Percentiles rank a stretch among this genome's conserved stretches.
phyloP scores from a whole-genome alignment of 1,284 basidiomycete species.

The Heterobasidion irregulare region DNA sequence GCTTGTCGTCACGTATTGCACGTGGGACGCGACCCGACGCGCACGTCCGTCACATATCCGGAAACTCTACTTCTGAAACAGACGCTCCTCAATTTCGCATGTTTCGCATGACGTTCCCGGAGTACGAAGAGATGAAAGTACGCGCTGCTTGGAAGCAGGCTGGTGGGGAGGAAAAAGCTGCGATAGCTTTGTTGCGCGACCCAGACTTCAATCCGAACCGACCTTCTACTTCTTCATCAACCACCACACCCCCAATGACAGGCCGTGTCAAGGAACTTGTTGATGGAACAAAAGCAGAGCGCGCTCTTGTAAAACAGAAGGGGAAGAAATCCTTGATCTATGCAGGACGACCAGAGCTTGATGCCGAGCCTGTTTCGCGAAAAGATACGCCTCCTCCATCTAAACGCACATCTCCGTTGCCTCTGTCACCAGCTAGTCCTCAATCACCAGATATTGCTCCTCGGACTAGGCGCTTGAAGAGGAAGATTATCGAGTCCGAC shows the following conservation, averaged over 20 bases:
- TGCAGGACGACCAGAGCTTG: conserved; percentile 48
- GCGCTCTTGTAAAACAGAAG: conserved; percentile 56
- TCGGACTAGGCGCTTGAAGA: conserved; percentile 39
- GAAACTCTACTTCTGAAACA: conserved; percentile 13
- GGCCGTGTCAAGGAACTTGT: conserved; percentile 64
- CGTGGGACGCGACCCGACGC: conserved; percentile 29
- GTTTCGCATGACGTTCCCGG: conserved; percentile 31
- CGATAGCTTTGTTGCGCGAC: conserved; percentile 50
- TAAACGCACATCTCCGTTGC: conserved; percentile 7
- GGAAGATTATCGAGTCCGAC: conserved; percentile 59
- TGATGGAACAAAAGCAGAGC: conserved; percentile 55
- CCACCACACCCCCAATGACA: conserved; percentile 12
- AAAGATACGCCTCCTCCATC: conserved; percentile 14
- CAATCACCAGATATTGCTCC: conserved; percentile 31
- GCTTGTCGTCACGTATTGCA: conserved; percentile 43
- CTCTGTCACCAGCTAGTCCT: conserved; percentile 32
- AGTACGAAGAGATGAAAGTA: conserved; percentile 55
- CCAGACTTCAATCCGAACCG: conserved; percentile 35
- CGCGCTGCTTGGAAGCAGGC: conserved; percentile 59
- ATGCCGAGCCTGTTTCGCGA: conserved; percentile 17
- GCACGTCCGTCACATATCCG: conserved; percentile 2
- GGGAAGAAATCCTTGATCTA: conserved; percentile 74
- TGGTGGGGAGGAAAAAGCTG: conserved; percentile 47
- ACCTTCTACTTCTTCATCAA: conserved; percentile 16
- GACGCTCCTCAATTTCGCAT: conserved; percentile 24